These are phyloP conservation scores for Tulasnella sp. DNA, from an alignment of 768 basidiomycete genomes.

Conservation along the genomic window DNA sequence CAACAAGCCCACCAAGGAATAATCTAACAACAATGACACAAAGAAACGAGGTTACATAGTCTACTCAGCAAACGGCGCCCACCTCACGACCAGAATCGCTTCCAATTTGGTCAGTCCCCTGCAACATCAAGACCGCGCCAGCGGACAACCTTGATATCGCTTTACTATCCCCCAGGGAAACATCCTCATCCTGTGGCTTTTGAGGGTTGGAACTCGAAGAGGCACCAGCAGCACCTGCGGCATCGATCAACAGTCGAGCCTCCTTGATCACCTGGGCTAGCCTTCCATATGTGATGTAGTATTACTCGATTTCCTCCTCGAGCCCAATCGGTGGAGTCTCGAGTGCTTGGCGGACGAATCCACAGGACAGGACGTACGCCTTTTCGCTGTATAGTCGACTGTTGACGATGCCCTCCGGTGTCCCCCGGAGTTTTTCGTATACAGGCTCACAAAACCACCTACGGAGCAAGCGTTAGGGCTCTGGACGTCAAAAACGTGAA, in stretches of 20 bases:
- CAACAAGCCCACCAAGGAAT: too few species aligned
- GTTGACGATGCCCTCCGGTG: constrained; percentile 71
- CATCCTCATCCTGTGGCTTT: constrained; percentile 23
- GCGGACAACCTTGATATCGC: constrained; percentile 67
- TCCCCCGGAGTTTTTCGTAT: constrained; percentile 84
- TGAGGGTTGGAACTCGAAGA: not conserved
- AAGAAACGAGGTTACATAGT: too few species aligned
- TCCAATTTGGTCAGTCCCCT: constrained; percentile 60
- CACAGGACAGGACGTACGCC: constrained; percentile 81
- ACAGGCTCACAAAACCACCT: constrained; percentile 91
- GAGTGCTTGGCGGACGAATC: constrained; percentile 81
- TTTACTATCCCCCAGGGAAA: constrained; percentile 34
- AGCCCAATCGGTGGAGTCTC: constrained; percentile 65
- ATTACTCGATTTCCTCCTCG: constrained; percentile 58
- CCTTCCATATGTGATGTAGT: constrained; percentile 56
- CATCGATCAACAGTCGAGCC: constrained; percentile 49
- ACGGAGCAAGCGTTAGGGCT: constrained; percentile 7
- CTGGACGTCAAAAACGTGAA: too few species aligned
- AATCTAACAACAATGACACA: too few species aligned
- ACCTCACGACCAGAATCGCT: constrained; percentile 13
- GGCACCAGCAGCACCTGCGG: constrained; percentile 13
- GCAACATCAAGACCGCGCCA: constrained; percentile 70
- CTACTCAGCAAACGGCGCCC: not conserved
- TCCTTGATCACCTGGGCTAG: constrained; percentile 59
- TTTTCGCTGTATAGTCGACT: constrained; percentile 91